Evolutionary conservation across 169 alveolate genomes (phyloP).

Genomic region (Perkinsus olseni): DNA sequence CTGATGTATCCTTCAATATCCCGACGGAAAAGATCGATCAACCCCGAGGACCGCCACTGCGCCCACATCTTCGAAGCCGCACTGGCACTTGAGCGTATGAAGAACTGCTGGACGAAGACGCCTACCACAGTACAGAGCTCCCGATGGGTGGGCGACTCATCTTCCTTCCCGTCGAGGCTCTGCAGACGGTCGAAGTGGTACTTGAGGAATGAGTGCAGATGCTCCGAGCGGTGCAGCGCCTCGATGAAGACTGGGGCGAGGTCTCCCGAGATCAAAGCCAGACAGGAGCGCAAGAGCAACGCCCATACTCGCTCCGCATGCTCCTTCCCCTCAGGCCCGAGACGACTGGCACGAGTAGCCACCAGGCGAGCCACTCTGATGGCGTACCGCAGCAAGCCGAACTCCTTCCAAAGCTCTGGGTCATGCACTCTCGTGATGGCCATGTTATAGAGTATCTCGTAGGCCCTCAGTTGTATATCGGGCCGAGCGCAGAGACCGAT

Average conservation of each 20-base stretch:
- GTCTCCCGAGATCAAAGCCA: not conserved
- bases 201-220: not conserved
- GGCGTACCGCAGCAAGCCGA: not conserved
- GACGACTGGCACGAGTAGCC: not conserved
- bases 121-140: not conserved
- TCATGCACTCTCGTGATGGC: not conserved
- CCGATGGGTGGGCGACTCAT: not conserved
- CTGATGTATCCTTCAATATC: not conserved
- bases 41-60: not conserved
- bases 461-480: not conserved
- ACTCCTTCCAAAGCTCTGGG: not conserved
- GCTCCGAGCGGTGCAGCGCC: not conserved
- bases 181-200: not conserved
- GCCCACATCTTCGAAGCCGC: not conserved
- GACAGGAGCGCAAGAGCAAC: not conserved
- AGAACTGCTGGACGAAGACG: not conserved
- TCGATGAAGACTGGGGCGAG: not conserved
- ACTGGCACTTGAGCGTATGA: not conserved
- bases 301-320: not conserved
- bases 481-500: not conserved
- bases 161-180: not conserved
- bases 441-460: not conserved
- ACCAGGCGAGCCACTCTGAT: not conserved
- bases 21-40: not conserved
- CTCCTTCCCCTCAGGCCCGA: too few species aligned